Percentiles rank a stretch among this genome's conserved stretches.
Conservation (phyloP, 129 eudicot species). For the Deinandra increscens region DNA sequence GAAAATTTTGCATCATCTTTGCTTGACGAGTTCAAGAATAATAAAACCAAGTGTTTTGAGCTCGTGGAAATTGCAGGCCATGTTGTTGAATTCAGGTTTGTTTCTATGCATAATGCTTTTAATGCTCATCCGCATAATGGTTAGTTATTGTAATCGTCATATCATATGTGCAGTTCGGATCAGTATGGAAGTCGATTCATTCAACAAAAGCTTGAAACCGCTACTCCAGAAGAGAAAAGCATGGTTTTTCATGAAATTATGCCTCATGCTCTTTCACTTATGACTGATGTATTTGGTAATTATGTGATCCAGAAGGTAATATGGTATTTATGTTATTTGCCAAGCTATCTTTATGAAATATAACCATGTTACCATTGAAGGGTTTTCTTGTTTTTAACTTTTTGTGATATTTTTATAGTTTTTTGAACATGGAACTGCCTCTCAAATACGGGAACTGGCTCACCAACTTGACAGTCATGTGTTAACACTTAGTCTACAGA, state of each 20-base stretch:
- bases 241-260: slow-evolving; percentile 81
- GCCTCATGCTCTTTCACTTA: slow-evolving; percentile 70
- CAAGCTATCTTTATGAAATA: too few species aligned
- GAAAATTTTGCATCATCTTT: neutral
- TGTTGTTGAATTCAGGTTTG: slow-evolving; percentile 78
- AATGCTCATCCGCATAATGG: too few species aligned
- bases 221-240: slow-evolving; percentile 52
- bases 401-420: slow-evolving; percentile 11
- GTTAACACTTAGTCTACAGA: neutral
- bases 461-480: neutral
- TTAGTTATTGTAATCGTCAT: too few species aligned
- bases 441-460: neutral
- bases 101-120: too few species aligned
- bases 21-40: neutral
- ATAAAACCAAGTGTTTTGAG: slow-evolving; percentile 71
- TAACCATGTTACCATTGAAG: too few species aligned
- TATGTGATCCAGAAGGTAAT: slow-evolving; percentile 82
- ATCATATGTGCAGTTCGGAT: slow-evolving; percentile 48
- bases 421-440: neutral
- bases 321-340: neutral
- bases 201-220: neutral
- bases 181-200: slow-evolving; percentile 71
- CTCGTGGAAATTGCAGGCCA: slow-evolving; percentile 68
- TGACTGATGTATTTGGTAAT: slow-evolving; percentile 89
- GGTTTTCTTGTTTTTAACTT: too few species aligned